Percentiles rank a stretch among this genome's conserved stretches.
These are phyloP conservation scores for Dothiorella sarmentorum DNA, from an alignment of 2,329 filamentous ascomycete species.

Conservation along the genomic window DNA sequence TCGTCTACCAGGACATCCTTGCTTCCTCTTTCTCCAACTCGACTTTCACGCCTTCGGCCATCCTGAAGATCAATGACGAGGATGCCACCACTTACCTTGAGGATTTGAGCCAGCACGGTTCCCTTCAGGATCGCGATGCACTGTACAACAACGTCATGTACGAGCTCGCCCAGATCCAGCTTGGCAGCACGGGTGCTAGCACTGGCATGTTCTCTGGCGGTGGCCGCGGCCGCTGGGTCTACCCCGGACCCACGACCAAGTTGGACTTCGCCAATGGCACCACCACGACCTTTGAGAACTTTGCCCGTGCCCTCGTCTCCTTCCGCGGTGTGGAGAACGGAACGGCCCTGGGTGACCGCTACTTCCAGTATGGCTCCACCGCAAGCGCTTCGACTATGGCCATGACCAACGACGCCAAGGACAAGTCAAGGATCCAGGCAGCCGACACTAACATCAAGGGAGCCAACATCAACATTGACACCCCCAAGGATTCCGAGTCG, in stretches of 20 bases:
- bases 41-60: constrained; percentile 46
- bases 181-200: constrained; percentile 39
- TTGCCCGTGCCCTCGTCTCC: constrained; percentile 40
- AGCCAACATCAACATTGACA: constrained; percentile 1
- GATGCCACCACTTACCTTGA: constrained; percentile 51
- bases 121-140: constrained; percentile 56
- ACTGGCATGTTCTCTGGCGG: constrained; percentile 45
- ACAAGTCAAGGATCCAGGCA: constrained; percentile 8
- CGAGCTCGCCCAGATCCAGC: constrained; percentile 41
- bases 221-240: constrained; percentile 40
- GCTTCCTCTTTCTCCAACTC: constrained; percentile 39
- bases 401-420: background rate
- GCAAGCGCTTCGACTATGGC: background rate
- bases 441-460: background rate
- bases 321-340: constrained; percentile 41
- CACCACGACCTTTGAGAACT: constrained; percentile 40
- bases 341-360: constrained; percentile 38
- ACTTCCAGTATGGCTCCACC: constrained; percentile 30
- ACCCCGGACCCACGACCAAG: constrained; percentile 43
- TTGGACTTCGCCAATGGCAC: constrained; percentile 47
- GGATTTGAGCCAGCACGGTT: constrained; percentile 46
- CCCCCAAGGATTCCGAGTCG: background rate
- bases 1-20: constrained; percentile 49
- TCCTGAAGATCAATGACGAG: constrained; percentile 56
- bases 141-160: constrained; percentile 53